phyloP scores from a whole-genome alignment of 2,329 filamentous ascomycete species.

The Fusarium penzigii region DNA sequence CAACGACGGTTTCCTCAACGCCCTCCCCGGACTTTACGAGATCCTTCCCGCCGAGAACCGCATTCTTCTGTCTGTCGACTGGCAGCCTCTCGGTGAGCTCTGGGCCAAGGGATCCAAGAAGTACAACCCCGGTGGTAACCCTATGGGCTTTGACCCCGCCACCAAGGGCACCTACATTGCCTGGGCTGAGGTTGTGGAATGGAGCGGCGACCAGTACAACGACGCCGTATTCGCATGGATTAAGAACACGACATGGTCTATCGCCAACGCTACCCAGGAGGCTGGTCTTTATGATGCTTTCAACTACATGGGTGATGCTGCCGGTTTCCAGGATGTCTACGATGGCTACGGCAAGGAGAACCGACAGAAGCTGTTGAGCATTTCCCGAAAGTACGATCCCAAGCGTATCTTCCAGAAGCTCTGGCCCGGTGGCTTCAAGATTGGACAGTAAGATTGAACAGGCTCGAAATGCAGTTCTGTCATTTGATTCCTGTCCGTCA shows the following conservation, averaged over 20 bases:
- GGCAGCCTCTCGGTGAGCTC: slow-evolving; percentile 13
- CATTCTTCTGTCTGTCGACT: slow-evolving; percentile 12
- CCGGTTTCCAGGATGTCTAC: slow-evolving; percentile 11
- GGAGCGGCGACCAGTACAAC: slow-evolving; percentile 15
- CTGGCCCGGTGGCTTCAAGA: slow-evolving; percentile 17
- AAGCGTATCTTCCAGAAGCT: slow-evolving; percentile 9
- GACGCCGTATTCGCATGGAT: slow-evolving; percentile 17
- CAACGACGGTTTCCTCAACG: slow-evolving; percentile 11
- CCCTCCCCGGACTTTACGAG: slow-evolving; percentile 7
- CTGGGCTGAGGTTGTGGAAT: slow-evolving; percentile 21
- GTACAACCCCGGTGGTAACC: slow-evolving; percentile 9
- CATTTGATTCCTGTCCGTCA: too few relatives aligned
- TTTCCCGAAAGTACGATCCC: slow-evolving; percentile 16
- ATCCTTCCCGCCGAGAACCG: slow-evolving; percentile 9
- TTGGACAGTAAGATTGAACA: background rate
- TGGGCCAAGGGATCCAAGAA: slow-evolving; percentile 12
- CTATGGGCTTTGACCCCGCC: slow-evolving; percentile 11
- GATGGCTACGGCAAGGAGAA: slow-evolving; percentile 14
- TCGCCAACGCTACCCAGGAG: slow-evolving; percentile 12
- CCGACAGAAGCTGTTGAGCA: slow-evolving; percentile 3
- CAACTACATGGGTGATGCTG: slow-evolving; percentile 18
- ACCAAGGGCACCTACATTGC: slow-evolving; percentile 15
- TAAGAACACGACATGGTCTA: slow-evolving; percentile 9
- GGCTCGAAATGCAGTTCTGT: too few relatives aligned
- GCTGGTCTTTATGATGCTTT: slow-evolving; percentile 14